phyloP scores from a whole-genome alignment of 305 asterid genomes.

The Rubia balearica region DNA sequence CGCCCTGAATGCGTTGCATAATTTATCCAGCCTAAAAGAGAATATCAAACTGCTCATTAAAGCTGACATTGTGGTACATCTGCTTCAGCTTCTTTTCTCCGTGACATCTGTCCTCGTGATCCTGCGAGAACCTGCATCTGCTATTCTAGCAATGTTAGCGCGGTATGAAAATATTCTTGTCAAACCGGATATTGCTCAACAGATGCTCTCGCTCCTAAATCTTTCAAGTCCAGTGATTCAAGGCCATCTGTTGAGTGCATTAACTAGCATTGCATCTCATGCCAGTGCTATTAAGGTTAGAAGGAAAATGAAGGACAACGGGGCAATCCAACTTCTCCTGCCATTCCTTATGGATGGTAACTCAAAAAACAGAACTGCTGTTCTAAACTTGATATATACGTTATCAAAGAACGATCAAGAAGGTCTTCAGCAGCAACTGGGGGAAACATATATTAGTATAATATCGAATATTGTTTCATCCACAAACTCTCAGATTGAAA shows the following conservation, averaged over 20 bases:
- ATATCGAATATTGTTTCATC: conserved; percentile 36
- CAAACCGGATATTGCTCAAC: conserved; percentile 60
- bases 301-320: conserved; percentile 60
- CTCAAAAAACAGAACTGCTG: conserved; percentile 37
- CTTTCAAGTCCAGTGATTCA: conserved; percentile 72
- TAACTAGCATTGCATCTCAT: conserved; percentile 57
- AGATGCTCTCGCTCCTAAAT: conserved; percentile 79
- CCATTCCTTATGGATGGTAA: conserved; percentile 48
- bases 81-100: conserved; percentile 84
- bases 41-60: conserved; percentile 50
- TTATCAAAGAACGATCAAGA: conserved; percentile 44
- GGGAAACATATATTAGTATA: conserved; percentile 30
- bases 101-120: conserved; percentile 83
- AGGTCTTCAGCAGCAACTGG: conserved; percentile 52
- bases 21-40: conserved; percentile 41
- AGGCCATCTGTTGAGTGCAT: conserved; percentile 58
- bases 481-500: conserved; percentile 38
- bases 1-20: conserved; percentile 55
- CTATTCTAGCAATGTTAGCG: conserved; percentile 78
- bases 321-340: conserved; percentile 58
- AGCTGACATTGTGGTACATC: conserved; percentile 44
- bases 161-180: conserved; percentile 57
- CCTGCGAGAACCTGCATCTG: conserved; percentile 82
- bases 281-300: conserved; percentile 44
- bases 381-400: conserved; percentile 40